Base-by-base conservation (phyloP, 2,329 filamentous ascomycete genomes). In the Fusarium goolgardi region DNA sequence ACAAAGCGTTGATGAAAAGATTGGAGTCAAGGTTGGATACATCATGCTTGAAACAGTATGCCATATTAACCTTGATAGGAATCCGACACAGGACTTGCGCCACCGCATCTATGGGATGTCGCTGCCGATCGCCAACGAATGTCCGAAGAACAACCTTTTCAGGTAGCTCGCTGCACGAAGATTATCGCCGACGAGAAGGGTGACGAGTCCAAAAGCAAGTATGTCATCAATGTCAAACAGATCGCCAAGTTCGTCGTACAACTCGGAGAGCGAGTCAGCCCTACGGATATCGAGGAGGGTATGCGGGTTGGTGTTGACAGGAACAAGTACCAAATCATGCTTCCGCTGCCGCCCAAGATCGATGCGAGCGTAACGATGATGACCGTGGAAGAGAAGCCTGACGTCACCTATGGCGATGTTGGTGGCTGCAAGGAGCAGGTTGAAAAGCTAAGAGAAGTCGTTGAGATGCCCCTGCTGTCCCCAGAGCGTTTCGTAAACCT, bases 211-310 rank as follows among this genome's bases (percentile, higher is more conserved):
- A 99, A 99, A 88, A 97, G 92, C 88, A 99, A 98, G 89, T 99
- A 99, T 84, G 94, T 99, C 76, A 99, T 99, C 87, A 99, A 99
- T 82, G 95, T 99, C 74, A 99, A 99, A 86, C 96, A 99, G 81
- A 99, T 99, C 76, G 96, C 96, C 76, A 99, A 99, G 83, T 99
- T 99, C 76, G 96, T 99, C 51, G 96, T 99, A 71, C 96, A 97
- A 81, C 88, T 99, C 53, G 96, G 96, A 74, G 96, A 99, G 78
- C 91, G 96, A 69, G 96, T 99, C 73, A 96, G 92, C 77, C 96
- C 96, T 50, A 98, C 96, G 72, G 96, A 99, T 88, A 99, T 99
- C 75, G 96, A 99, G 78, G 96, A 99, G 81, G 96, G 96, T 70
- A 99, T 99, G 96, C 90, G 96, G 72, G 96, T 99, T 65, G 96